Percentiles rank a stretch among this genome's conserved stretches.
phyloP scores from a whole-genome alignment of 2,329 filamentous ascomycete species.

The Taxawa tesnikishii region DNA sequence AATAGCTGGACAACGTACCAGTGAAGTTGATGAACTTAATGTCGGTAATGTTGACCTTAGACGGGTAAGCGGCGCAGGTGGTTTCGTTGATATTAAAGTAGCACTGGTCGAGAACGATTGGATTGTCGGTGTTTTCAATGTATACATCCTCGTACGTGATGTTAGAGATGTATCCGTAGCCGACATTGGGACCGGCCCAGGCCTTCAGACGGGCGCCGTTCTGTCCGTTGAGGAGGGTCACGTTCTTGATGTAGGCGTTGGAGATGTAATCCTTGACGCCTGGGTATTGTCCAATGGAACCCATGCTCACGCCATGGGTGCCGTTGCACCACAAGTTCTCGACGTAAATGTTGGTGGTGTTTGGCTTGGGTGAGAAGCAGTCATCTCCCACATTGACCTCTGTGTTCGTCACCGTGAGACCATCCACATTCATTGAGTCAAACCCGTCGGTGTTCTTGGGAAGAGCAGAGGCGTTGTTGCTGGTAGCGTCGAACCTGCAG shows the following conservation, averaged over 20 bases:
- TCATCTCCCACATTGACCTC: constrained; percentile 36
- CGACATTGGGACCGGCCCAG: constrained; percentile 46
- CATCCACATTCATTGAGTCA: constrained; percentile 46
- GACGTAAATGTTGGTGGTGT: constrained; percentile 45
- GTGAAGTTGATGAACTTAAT: constrained; percentile 47
- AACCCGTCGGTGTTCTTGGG: constrained; percentile 54
- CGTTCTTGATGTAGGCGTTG: constrained; percentile 35
- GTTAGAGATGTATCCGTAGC: constrained; percentile 50
- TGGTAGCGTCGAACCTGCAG: constrained; percentile 42
- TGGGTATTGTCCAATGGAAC: constrained; percentile 39
- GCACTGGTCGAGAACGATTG: constrained; percentile 48
- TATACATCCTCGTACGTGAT: constrained; percentile 51
- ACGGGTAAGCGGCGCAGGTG: constrained; percentile 41
- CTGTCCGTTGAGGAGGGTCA: constrained; percentile 28
- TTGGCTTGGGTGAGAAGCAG: constrained; percentile 48
- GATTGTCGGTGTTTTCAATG: constrained; percentile 45
- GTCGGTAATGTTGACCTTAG: constrained; percentile 46
- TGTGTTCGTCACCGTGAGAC: constrained; percentile 28
- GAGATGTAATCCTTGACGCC: constrained; percentile 37
- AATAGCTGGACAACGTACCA: too few relatives aligned
- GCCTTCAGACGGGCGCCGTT: constrained; percentile 48
- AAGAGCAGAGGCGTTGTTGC: constrained; percentile 30
- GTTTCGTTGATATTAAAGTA: constrained; percentile 46
- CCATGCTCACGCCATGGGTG: constrained; percentile 38
- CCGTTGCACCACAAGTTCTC: constrained; percentile 42